These are phyloP conservation scores for Eucalyptus sideroxylon DNA, from an alignment of 345 rosid genomes.

Conservation along the genomic window DNA sequence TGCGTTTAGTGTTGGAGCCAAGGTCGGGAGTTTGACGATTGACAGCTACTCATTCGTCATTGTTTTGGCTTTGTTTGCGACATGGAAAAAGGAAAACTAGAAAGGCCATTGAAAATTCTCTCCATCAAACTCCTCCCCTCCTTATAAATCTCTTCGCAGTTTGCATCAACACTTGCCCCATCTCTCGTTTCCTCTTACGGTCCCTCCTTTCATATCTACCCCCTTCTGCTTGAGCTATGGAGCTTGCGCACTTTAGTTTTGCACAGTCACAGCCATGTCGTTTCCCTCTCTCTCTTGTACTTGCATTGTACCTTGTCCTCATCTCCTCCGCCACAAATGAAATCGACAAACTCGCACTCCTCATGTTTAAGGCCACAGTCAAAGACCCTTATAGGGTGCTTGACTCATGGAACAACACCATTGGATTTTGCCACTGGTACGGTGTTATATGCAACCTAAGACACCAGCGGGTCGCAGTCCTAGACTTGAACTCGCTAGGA, in stretches of 20 bases:
- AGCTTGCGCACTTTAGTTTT: no score
- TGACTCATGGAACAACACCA: background rate
- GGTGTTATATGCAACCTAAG: background rate
- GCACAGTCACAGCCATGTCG: accelerated
- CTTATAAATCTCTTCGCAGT: no score
- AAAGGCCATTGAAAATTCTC: no score
- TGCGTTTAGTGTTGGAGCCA: no score
- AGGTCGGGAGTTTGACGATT: no score
- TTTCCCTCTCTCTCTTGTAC: background rate
- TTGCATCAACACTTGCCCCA: accelerated
- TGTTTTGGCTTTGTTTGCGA: no score
- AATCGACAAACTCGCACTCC: background rate
- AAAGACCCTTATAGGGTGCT: background rate
- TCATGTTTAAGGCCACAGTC: background rate
- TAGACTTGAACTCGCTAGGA: accelerated
- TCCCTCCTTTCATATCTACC: no score
- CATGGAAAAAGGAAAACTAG: no score
- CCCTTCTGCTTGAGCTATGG: no score
- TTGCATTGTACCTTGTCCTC: background rate
- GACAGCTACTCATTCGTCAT: accelerated
- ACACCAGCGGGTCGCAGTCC: background rate
- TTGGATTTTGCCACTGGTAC: background rate
- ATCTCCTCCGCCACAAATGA: background rate
- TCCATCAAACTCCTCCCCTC: no score
- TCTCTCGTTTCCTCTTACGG: no score